phyloP scores from a whole-genome alignment of 306 rosid genomes.

The Castanopsis chinensis region DNA sequence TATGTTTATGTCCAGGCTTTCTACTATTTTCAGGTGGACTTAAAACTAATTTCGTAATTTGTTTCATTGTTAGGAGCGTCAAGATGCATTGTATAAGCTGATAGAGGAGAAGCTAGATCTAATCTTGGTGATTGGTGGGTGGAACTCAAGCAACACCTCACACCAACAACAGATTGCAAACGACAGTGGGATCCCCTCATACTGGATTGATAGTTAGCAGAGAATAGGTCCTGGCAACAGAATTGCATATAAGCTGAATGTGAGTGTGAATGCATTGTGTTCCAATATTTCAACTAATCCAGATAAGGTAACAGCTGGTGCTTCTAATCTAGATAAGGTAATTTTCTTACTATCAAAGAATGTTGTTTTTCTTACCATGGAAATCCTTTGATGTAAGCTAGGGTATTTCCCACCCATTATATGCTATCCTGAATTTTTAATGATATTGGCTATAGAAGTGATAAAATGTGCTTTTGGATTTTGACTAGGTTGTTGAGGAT shows the following conservation, averaged over 20 bases:
- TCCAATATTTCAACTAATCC: conserved; percentile 32
- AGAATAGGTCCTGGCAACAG: conserved; percentile 95
- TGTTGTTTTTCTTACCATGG: neutral
- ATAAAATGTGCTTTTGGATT: neutral
- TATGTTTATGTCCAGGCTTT: neutral
- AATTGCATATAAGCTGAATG: conserved; percentile 77
- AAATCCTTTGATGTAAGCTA: neutral
- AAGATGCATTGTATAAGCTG: conserved; percentile 96
- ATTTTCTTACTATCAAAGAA: neutral
- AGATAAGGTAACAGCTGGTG: conserved; percentile 85
- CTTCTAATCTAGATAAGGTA: conserved; percentile 99
- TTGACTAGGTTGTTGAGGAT: conserved; percentile 79
- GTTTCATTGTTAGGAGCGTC: conserved; percentile 66
- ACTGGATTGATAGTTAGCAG: conserved; percentile 82
- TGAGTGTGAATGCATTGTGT: conserved; percentile 35
- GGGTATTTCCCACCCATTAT: neutral
- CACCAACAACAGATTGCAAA: conserved; percentile 97
- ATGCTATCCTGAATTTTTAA: neutral
- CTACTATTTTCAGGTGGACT: neutral
- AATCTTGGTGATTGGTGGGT: conserved; percentile 86
- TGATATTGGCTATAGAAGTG: neutral
- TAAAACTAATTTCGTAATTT: neutral
- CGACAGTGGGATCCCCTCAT: conserved; percentile 85
- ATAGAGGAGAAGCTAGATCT: conserved; percentile 81
- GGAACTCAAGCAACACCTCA: conserved; percentile 98